These are phyloP conservation scores for Crithidia expoeki DNA, from an alignment of 208 protist species.

Conservation along the genomic window DNA sequence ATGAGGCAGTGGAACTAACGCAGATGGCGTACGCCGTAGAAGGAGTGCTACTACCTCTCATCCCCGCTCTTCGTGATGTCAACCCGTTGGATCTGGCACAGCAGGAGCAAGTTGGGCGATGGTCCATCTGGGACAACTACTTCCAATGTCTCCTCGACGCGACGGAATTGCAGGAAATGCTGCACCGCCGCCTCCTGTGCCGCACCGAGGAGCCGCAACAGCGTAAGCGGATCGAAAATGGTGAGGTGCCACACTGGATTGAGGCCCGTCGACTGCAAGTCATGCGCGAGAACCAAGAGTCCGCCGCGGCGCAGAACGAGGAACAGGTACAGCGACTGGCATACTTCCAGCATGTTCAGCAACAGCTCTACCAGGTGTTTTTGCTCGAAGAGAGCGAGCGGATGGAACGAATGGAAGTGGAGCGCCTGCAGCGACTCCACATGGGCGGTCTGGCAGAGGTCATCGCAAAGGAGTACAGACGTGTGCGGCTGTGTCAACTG, in stretches of 20 bases:
- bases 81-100: conserved; percentile 4
- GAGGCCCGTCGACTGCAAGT: conserved; percentile 30
- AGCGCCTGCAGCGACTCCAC: conserved; percentile 35
- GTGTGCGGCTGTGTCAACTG: conserved; percentile 25
- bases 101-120: conserved; percentile 17
- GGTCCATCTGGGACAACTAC: conserved; percentile 22
- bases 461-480: conserved; percentile 34
- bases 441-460: conserved; percentile 19
- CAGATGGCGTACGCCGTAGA: conserved; percentile 19
- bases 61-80: conserved; percentile 19
- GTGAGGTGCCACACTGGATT: conserved; percentile 31
- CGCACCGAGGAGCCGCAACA: conserved; percentile 16
- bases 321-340: conserved; percentile 22
- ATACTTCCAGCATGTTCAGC: conserved; percentile 26
- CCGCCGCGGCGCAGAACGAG: conserved; percentile 17
- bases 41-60: conserved; percentile 6
- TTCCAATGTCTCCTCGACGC: conserved; percentile 10
- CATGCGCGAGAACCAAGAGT: conserved; percentile 26
- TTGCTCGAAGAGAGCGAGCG: conserved; percentile 29
- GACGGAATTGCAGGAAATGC: conserved; percentile 26
- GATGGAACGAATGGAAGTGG: conserved; percentile 26
- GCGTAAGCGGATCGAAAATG: conserved; percentile 15
- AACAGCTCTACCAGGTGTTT: conserved; percentile 33
- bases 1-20: conserved; percentile 25
- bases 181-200: conserved; percentile 27